Evolutionary conservation across 1,139 yeast genomes (phyloP).

Genomic region (Debaryomyces psychrophilus): DNA sequence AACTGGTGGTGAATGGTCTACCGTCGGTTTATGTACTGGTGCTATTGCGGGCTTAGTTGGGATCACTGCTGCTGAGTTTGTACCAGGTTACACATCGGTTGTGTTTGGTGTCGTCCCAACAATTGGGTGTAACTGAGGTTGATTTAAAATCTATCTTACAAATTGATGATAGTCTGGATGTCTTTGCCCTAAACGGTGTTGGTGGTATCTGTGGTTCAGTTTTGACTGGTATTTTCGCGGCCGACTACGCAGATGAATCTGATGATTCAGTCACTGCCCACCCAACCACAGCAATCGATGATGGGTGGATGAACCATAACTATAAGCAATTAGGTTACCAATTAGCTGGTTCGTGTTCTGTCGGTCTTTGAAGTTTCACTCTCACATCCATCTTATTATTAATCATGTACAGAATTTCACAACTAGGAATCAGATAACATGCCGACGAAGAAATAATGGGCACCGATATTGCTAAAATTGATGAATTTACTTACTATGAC

Average conservation of each 20-base stretch:
- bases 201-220: constrained; percentile 89
- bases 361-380: constrained; percentile 78
- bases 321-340: constrained; percentile 91
- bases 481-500: constrained; percentile 78
- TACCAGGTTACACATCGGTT: constrained; percentile 86
- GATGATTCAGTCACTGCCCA: constrained; percentile 63
- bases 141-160: constrained; percentile 71
- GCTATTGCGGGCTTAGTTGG: constrained; percentile 94
- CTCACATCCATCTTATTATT: constrained; percentile 74
- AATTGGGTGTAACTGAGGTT: constrained; percentile 77
- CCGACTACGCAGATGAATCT: constrained; percentile 84
- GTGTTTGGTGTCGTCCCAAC: constrained; percentile 84
- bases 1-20: constrained; percentile 90
- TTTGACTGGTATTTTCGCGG: constrained; percentile 90
- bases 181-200: constrained; percentile 89
- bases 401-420: constrained; percentile 78
- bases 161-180: constrained; percentile 96
- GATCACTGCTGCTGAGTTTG: constrained; percentile 95
- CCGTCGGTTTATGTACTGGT: constrained; percentile 92
- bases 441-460: constrained; percentile 92
- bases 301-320: constrained; percentile 96
- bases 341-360: constrained; percentile 79
- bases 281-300: constrained; percentile 54
- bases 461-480: constrained; percentile 85
- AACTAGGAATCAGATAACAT: constrained; percentile 77